Base-by-base conservation (phyloP, 2,329 filamentous ascomycete genomes). In the Aspergillus transmontanensis region DNA sequence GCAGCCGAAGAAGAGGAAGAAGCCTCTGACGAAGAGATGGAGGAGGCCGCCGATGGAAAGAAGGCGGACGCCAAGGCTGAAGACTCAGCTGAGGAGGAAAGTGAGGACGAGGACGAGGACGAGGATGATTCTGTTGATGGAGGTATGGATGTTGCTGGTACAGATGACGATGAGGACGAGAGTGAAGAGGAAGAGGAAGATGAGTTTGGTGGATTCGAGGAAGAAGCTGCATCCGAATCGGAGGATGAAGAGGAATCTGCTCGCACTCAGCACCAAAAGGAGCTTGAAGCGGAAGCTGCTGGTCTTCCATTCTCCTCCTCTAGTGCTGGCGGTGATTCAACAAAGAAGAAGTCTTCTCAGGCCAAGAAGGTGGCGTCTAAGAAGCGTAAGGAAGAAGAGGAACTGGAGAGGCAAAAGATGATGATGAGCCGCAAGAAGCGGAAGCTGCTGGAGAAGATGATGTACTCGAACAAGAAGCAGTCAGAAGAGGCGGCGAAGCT, bases 381-480 rank as follows among this genome's bases (percentile, higher is more conserved):
- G 76, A 86, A 87, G 72, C 80, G 80, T 67, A 81, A 86, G 73
- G 91, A 95, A 75, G 89, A 90, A 4, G 95, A 98, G 79, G 94
- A 98, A 72, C 80, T 96, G 63, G 93, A 97, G 79, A 86, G 94
- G 66, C 90, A 92, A 77, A 97, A 97, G 87, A 95, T 96, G 83
- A 99, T 99, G 95, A 89, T 98, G 84, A 92, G 91, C 79, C 92
- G 96, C 80, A 95, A 96, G 87, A 99, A 98, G 89, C 86, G 95
- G 73, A 97, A 97, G 88, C 83, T 97, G 73, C 90, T 94, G 70
- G 95, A 98, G 84, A 95, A 97, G 84, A 99, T 99, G 92, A 86
- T 93, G 75, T 96, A 96, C 81, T 93, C 89, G 66, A 97, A 97
- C 80, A 94, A 90, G 81, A 94, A 95, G 86, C 92, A 93, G 84